Evolutionary conservation across 108 stramenopile species (phyloP).

Genomic region (Licmophora abbreviata): DNA sequence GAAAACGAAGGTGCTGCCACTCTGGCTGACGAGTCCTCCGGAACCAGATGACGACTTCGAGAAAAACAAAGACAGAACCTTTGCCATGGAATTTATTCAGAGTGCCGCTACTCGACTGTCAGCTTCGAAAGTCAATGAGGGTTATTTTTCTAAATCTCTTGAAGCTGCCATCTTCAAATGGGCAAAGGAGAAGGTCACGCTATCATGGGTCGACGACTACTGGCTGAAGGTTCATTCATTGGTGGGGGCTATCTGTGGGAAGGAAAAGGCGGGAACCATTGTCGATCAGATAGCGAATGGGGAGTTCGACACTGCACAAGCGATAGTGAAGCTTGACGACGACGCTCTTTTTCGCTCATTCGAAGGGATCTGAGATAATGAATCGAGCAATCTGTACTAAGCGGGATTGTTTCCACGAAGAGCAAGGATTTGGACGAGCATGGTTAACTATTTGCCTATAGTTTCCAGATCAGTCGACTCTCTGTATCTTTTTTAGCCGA

Average conservation of each 20-base stretch:
- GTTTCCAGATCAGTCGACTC: too few species aligned
- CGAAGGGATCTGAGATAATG: slow-evolving; percentile 10
- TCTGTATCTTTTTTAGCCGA: slow-evolving; percentile 7
- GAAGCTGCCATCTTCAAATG: slow-evolving; percentile 5
- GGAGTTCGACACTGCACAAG: slow-evolving; percentile 29
- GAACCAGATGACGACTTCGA: not conserved
- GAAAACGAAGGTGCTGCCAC: not conserved
- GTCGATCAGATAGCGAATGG: slow-evolving; percentile 30
- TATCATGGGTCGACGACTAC: slow-evolving; percentile 25
- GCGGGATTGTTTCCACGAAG: too few species aligned
- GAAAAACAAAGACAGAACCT: slow-evolving; percentile 11
- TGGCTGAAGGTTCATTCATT: slow-evolving; percentile 45
- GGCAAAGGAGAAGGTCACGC: not conserved
- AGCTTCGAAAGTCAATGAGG: not conserved
- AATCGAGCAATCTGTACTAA: too few species aligned
- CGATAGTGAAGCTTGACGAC: slow-evolving; percentile 28
- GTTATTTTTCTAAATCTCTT: not conserved
- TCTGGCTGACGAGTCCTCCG: slow-evolving; percentile 2
- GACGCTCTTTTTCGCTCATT: slow-evolving; percentile 31
- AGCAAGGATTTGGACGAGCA: too few species aligned
- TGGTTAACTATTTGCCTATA: too few species aligned
- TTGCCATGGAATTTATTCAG: slow-evolving; percentile 31
- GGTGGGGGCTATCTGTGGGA: slow-evolving; percentile 33
- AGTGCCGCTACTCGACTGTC: slow-evolving; percentile 18
- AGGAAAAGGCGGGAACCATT: slow-evolving; percentile 22